Conservation (phyloP, 305 asterid species). For the Fraxinus latifolia region DNA sequence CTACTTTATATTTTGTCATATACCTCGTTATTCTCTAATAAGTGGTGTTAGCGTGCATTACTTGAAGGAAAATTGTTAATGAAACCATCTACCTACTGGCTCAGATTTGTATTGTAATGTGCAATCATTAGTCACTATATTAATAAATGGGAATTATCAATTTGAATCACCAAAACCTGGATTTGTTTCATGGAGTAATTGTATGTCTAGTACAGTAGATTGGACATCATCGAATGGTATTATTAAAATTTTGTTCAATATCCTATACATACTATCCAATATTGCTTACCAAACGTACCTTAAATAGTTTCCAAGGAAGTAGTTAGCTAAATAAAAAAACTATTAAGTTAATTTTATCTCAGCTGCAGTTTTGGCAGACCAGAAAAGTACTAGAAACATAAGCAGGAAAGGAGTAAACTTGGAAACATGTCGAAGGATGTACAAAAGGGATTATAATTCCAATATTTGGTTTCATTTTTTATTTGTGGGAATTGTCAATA, state of each 20-base stretch:
- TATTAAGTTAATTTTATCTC: neutral
- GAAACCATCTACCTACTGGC: neutral
- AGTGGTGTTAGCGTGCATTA: too few relatives aligned
- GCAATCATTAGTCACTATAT: neutral
- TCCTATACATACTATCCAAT: too few relatives aligned
- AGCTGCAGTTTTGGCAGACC: neutral
- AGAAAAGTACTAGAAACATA: neutral
- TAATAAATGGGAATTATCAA: neutral
- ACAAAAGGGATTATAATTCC: neutral
- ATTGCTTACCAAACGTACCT: neutral
- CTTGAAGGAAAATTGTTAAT: neutral
- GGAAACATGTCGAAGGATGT: neutral
- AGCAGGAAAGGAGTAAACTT: neutral
- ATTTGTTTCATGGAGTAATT: neutral
- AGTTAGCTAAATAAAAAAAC: neutral
- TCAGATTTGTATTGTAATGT: neutral
- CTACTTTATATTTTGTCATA: too few relatives aligned
- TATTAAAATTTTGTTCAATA: too few relatives aligned
- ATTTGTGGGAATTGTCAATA: neutral
- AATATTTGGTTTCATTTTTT: neutral
- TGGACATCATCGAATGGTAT: neutral
- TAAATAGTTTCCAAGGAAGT: neutral
- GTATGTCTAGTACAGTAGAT: too few relatives aligned
- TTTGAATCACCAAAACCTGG: neutral
- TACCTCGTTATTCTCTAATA: too few relatives aligned